Base-by-base conservation (phyloP, 768 basidiomycete species). In the Panus rudis region DNA sequence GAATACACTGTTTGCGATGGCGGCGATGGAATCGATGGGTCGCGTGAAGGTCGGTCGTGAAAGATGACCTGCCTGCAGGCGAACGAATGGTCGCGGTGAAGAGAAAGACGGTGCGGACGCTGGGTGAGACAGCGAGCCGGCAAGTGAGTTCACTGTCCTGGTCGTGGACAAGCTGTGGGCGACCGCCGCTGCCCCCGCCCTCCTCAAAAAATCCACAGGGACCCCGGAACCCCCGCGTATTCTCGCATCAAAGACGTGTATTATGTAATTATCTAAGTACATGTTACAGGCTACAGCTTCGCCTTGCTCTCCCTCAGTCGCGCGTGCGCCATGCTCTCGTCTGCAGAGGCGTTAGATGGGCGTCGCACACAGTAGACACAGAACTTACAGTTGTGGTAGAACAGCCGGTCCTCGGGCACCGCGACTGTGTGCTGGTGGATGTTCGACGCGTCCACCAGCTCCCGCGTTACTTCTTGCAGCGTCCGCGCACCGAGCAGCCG, bases 31-130 rank as follows among this genome's bases (percentile, higher is more conserved):
- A 70, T 69, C 63, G 63, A 63, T 68, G 65, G 71, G 67, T 73
- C 71, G 78, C 71, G 78, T 73, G 79, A 65, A 61, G 76, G 73
- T 79, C 58, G 79, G 84, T 83, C 82, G 81, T 84, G 73, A 81
- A 77, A 71, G 78, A 75, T 78, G 83, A 86, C 84, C 84, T 86
- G 84, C 84, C 84, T 84, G 84, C 84, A 86, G 84, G 84, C 80
- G 73, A 76, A 62, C 60, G 50, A 61, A 60, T 54, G 54, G 60
- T 60, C 60, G 60, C 60, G 58, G 67, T 70, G 39, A 51, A 47
- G 52, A 50, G 52, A 54, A 55, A 47, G 49, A 47, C 42, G 20
- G 42, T 40, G 34, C 55, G 58, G 58, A 60, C 52, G 58, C 58
- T 60, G 58, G 56, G 43, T 40, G 46, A 47, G 48, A 46, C 58